Base-by-base conservation (phyloP, 345 rosid species). In the Passiflora organensis region DNA sequence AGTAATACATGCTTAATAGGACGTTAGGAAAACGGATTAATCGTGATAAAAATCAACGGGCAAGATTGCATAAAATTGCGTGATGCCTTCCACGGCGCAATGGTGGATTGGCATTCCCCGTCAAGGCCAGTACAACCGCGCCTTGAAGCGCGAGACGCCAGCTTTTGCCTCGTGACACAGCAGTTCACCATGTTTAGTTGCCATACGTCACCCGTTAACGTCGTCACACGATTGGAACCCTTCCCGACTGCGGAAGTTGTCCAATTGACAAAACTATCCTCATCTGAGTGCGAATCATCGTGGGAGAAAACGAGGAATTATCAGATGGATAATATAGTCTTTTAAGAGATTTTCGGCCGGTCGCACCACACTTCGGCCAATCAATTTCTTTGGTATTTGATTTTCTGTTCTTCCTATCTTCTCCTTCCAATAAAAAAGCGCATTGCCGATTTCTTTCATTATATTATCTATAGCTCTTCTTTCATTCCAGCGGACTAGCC, bases 101-200 rank as follows among this genome's bases (percentile, higher is more conserved):
- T 28, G n/a, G n/a, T 28, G 3, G 8, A 28, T 8, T 28, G 34
- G 34, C 5, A 2, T 2, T 3, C 8, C 34, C 8, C 34, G 34
- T 28, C 5, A 8, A 8, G 5, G 8, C 34, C 34, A 8, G 34
- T n/a, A 28, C 3, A 28, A 28, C 34, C 34, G 19, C 42, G 10
- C 10, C 60, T 18, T 1, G 50, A n/a, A 17, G 25, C n/a, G 25
- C 11, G 22, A 18, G 65, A 61, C 58, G 51, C 32, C 51, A 43
- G 21, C 20, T 28, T 39, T 32, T 62, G 52, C 53, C 17, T 22
- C 16, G 6, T 62, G 66, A 53, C 37, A 51, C 58, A 12, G 51
- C 65, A 61, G 32, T 24, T 60, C 56, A 39, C 32, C 48, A 1
- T 1, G 11, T 13, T 3, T n/a, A 16, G 13, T 42, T 39, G 11